Evolutionary conservation across 345 rosid species (phyloP).

Genomic region (Aegle marmelos): DNA sequence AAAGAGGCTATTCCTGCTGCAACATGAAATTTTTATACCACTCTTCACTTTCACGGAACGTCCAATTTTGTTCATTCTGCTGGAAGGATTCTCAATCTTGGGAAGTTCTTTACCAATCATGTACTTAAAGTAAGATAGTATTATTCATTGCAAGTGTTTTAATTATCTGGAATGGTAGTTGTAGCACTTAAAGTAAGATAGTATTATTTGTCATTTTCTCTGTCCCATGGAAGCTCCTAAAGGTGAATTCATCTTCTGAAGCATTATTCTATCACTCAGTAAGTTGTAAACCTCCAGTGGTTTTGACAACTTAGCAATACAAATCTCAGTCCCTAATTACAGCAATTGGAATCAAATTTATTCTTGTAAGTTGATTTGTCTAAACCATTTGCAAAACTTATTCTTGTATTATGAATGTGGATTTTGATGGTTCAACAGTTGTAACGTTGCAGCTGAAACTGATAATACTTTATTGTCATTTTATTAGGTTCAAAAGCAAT

Average conservation of each 20-base stretch:
- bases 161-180: background rate
- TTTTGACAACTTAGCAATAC: background rate
- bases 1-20: background rate
- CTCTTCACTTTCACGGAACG: background rate
- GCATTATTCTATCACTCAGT: background rate
- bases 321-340: background rate
- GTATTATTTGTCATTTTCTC: background rate
- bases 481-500: constrained; percentile 9
- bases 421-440: background rate
- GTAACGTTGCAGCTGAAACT: background rate
- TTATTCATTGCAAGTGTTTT: background rate
- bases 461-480: background rate
- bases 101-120: background rate
- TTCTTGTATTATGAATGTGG: background rate
- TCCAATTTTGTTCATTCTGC: background rate
- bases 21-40: background rate
- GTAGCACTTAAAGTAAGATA: background rate
- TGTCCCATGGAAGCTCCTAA: background rate
- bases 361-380: background rate
- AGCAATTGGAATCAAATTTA: background rate
- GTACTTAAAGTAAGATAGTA: no score
- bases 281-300: background rate
- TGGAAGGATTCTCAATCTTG: background rate
- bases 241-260: background rate
- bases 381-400: background rate